These are phyloP conservation scores for Plantago elongata DNA, from an alignment of 257 asterid genomes.

Conservation along the genomic window DNA sequence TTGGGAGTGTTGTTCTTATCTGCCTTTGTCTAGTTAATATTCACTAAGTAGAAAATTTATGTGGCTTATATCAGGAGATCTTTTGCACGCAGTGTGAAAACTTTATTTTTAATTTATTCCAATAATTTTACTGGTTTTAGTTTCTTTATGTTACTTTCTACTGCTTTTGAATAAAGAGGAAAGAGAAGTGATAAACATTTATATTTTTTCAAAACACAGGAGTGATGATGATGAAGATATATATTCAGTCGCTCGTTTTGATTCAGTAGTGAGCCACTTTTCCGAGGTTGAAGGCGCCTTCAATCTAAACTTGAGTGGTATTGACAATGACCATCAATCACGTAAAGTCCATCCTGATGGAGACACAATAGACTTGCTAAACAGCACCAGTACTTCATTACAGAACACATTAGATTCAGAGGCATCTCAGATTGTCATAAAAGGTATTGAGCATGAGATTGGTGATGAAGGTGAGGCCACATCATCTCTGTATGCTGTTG, in stretches of 20 bases:
- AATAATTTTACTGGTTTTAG: too few relatives aligned
- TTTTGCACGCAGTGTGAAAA: background rate
- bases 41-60: background rate
- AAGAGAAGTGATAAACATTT: background rate
- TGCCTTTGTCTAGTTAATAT: too few relatives aligned
- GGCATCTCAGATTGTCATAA: constrained; percentile 37
- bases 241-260: constrained; percentile 43
- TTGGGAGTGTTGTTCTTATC: too few relatives aligned
- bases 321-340: constrained; percentile 45
- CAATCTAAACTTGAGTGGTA: constrained; percentile 44
- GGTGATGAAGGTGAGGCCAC: constrained; percentile 78
- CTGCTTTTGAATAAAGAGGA: constrained; percentile 9
- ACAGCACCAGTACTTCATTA: constrained; percentile 35
- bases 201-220: constrained; percentile 38
- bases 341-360: constrained; percentile 59
- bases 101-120: constrained; percentile 1
- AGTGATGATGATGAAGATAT: constrained; percentile 73
- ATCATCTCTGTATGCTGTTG: constrained; percentile 65
- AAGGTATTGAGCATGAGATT: constrained; percentile 44
- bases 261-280: constrained; percentile 42
- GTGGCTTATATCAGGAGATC: constrained; percentile 11
- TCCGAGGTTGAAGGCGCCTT: constrained; percentile 53
- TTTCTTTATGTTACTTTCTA: background rate
- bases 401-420: constrained; percentile 39
- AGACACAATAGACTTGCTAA: constrained; percentile 46